phyloP scores from a whole-genome alignment of 2,329 filamentous ascomycete genomes.

The Sclerotinia minor region DNA sequence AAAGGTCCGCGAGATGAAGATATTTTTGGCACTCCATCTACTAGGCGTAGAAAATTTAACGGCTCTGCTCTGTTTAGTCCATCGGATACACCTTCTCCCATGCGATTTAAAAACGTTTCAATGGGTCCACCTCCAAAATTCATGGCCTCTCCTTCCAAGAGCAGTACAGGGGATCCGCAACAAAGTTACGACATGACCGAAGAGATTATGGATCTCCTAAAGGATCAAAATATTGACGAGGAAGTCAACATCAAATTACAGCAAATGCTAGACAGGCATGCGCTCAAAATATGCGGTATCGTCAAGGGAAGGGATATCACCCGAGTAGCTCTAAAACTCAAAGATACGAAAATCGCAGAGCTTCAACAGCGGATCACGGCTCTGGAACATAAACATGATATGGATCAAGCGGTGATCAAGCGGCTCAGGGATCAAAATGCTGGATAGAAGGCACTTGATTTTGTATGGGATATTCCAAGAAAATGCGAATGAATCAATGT shows the following conservation, averaged over 20 bases:
- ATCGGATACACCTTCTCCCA: conserved; percentile 36
- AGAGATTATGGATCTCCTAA: conserved; percentile 54
- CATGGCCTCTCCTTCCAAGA: conserved; percentile 25
- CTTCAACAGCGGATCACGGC: conserved; percentile 64
- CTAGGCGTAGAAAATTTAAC: conserved; percentile 26
- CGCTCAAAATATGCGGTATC: conserved; percentile 60
- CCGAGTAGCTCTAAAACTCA: conserved; percentile 60
- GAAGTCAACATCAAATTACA: conserved; percentile 45
- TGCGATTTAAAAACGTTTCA: conserved; percentile 31
- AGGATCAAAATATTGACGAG: conserved; percentile 46
- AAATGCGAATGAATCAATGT: not conserved
- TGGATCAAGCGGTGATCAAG: conserved; percentile 49
- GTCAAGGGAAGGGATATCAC: conserved; percentile 65
- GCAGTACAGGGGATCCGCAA: not conserved
- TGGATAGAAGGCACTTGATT: not conserved
- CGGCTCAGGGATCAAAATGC: conserved; percentile 28
- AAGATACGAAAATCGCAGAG: conserved; percentile 64
- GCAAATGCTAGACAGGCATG: conserved; percentile 54
- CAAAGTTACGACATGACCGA: conserved; percentile 45
- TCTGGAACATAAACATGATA: conserved; percentile 57
- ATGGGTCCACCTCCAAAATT: conserved; percentile 29
- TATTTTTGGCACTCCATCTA: conserved; percentile 32
- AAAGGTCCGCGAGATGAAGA: conserved; percentile 28
- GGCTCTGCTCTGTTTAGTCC: conserved; percentile 31
- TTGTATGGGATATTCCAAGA: no score